Evolutionary conservation across 306 rosid genomes (phyloP), one percentile per base, ranked within the genome.

Genomic region (Cicer chorassanicum): DNA sequence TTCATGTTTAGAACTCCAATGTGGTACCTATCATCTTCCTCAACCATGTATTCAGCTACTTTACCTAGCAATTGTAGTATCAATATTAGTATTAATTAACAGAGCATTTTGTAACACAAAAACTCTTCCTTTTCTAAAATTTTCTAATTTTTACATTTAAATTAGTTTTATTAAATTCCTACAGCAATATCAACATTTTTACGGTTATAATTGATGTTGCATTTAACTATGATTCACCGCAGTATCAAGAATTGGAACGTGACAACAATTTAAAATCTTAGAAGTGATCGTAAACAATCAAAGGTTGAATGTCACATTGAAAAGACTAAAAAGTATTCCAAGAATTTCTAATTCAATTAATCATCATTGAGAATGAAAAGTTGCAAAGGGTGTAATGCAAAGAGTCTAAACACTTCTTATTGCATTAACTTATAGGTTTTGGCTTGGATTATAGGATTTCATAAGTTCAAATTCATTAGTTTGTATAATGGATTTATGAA

Each of bases 21-120:
- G 62, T 83, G 74, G 86, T 92, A 90, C 34, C 57, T 83, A 51
- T 88, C 87, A 43, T 88, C 96, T 78, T 90, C 93, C 82, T 86
- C 90, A 45, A 88, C 73, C 2, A 29, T 60, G 78, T 78, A 90
- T 63, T 83, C 85, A 9, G 73, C 86, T 68, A 74, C 88, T 76
- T 70, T 86, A 69, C 87, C 96, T 88, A 42, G 1, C 6, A 21
- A 90, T 88, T 8, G 16, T 2, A 70, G 12, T 11, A 43, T 46
- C 53, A 18, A 49, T 46, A 46, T 19, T 6, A 44, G 9, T 19
- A 21, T 45, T 45, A 56, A 15, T 53, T 53, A 69, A 51, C 38
- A 70, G 7, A 16, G 9, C 15, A 45, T 44, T 7, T 7, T 29
- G 13, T 61, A 59, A 13, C 41, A 41, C 12, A 55, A 55, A 8